phyloP scores from a whole-genome alignment of 2,329 filamentous ascomycete species.

The Xylaria hypoxylon region DNA sequence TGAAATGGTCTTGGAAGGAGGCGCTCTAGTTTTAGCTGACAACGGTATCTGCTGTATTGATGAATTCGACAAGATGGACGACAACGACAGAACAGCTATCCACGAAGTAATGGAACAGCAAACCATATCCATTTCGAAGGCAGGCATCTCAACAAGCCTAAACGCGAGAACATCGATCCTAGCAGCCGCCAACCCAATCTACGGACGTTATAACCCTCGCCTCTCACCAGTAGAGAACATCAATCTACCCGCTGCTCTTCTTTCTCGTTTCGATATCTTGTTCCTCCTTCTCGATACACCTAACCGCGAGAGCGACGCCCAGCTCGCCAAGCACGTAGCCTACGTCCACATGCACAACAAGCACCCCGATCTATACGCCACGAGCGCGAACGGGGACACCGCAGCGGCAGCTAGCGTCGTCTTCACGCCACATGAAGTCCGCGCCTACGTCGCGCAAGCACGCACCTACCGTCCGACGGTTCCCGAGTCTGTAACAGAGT shows the following conservation, averaged over 20 bases:
- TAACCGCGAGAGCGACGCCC: slow-evolving; percentile 87
- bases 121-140: slow-evolving; percentile 86
- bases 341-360: slow-evolving; percentile 97
- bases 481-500: slow-evolving; percentile 87
- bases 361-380: slow-evolving; percentile 78
- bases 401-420: slow-evolving; percentile 64
- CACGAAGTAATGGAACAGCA: slow-evolving; percentile 93
- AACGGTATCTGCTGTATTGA: slow-evolving; percentile 90
- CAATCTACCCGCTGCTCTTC: slow-evolving; percentile 94
- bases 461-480: slow-evolving; percentile 89
- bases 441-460: slow-evolving; percentile 94
- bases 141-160: slow-evolving; percentile 78
- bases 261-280: slow-evolving; percentile 96
- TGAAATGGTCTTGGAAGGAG: slow-evolving; percentile 85
- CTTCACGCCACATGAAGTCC: slow-evolving; percentile 92
- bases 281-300: slow-evolving; percentile 98
- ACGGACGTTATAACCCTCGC: slow-evolving; percentile 97
- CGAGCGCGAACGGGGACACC: slow-evolving; percentile 57
- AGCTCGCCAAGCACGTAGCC: slow-evolving; percentile 94
- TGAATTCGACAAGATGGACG: slow-evolving; percentile 92
- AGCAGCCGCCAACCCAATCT: slow-evolving; percentile 95
- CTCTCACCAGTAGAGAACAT: slow-evolving; percentile 99
- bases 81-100: slow-evolving; percentile 83
- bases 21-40: slow-evolving; percentile 82
- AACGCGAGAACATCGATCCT: slow-evolving; percentile 97